These are phyloP conservation scores for Grammothele lineata DNA, from an alignment of 768 basidiomycete genomes.

Conservation along the genomic window DNA sequence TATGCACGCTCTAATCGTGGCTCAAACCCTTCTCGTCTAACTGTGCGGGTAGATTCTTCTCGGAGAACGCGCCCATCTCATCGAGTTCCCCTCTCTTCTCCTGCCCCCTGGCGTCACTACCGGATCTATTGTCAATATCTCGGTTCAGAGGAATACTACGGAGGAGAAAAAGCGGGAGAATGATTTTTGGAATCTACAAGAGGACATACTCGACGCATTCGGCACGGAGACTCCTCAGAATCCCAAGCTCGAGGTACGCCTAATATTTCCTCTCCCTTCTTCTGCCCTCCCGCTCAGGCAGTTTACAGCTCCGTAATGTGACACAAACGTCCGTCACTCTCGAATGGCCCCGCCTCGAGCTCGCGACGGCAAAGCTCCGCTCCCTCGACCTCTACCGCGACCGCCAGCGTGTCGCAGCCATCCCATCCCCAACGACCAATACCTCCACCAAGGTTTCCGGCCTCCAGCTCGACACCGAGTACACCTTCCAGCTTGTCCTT, in stretches of 20 bases:
- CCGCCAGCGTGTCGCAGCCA: constrained; percentile 79
- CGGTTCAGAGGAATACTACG: constrained; percentile 80
- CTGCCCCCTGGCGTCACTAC: constrained; percentile 89
- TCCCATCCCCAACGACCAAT: constrained; percentile 77
- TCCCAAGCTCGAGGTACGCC: constrained; percentile 68
- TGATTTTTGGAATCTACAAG: constrained; percentile 84
- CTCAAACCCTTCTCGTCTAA: constrained; percentile 3
- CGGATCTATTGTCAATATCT: constrained; percentile 96
- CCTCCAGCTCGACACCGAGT: constrained; percentile 77
- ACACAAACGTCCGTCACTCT: constrained; percentile 97
- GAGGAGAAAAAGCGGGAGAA: constrained; percentile 81
- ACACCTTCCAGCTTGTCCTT: constrained; percentile 91
- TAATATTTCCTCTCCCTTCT: not conserved
- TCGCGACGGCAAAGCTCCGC: constrained; percentile 83
- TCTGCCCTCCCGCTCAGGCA: not conserved
- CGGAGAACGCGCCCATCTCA: constrained; percentile 91
- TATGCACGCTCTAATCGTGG: constrained; percentile 33
- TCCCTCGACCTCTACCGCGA: constrained; percentile 93
- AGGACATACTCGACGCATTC: constrained; percentile 71
- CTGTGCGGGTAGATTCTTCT: constrained; percentile 85
- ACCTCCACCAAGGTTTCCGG: constrained; percentile 87
- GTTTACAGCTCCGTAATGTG: constrained; percentile 75
- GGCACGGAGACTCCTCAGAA: constrained; percentile 62
- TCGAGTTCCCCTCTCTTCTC: constrained; percentile 96
- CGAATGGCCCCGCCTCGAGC: constrained; percentile 85